Conservation (phyloP, 2,329 filamentous ascomycete genomes). For the Rhytidhysteron rufulum region DNA sequence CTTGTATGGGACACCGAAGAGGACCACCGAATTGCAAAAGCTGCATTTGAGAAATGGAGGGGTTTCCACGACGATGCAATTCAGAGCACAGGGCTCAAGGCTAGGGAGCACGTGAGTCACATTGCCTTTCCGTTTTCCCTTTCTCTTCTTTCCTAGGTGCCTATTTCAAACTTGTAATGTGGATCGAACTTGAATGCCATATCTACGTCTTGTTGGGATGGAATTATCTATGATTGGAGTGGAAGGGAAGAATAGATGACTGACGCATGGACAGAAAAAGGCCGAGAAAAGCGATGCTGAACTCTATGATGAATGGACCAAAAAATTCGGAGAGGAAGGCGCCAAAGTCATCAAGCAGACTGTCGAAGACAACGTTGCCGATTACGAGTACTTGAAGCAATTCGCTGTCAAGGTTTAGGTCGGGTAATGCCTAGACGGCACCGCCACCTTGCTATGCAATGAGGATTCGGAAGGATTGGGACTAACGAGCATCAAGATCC, state of each 20-base stretch:
- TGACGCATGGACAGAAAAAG: constrained; percentile 45
- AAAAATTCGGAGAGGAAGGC: constrained; percentile 70
- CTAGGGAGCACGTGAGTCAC: constrained; percentile 57
- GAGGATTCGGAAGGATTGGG: too few species aligned
- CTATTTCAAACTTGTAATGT: too few species aligned
- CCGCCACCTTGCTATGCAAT: too few species aligned
- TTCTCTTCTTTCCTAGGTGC: neutral
- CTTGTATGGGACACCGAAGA: constrained; percentile 77
- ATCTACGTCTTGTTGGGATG: neutral
- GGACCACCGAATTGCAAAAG: constrained; percentile 63
- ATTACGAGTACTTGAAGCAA: constrained; percentile 79
- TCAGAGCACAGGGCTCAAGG: constrained; percentile 70
- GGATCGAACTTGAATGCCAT: neutral
- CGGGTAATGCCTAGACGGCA: neutral
- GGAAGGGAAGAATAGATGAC: constrained; percentile 2
- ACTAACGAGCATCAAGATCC: too few species aligned
- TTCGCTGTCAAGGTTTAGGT: constrained; percentile 58
- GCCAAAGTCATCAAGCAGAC: constrained; percentile 66
- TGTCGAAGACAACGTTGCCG: constrained; percentile 66
- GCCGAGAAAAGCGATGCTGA: constrained; percentile 61
- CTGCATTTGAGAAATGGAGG: constrained; percentile 91
- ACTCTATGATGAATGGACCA: constrained; percentile 67
- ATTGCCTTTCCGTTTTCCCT: neutral
- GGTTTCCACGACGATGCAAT: constrained; percentile 97
- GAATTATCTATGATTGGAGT: neutral